Base-by-base conservation (phyloP, 139 green algal genomes). In the Trebouxia sp. region DNA sequence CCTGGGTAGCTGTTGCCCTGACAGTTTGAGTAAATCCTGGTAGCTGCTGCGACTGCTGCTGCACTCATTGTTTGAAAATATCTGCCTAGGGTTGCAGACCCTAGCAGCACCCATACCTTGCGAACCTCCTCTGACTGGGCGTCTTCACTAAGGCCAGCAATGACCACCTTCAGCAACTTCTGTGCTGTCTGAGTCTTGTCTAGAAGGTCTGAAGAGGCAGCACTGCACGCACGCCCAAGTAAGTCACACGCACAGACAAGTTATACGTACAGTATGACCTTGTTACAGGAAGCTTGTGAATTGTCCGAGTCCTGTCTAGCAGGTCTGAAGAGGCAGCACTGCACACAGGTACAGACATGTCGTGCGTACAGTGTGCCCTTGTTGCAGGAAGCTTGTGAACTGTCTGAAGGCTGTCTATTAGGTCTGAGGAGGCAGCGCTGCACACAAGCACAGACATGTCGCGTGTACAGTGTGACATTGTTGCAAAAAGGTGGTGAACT, bases 141-240 rank as follows among this genome's bases (percentile, higher is more conserved):
- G 32, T 72, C 62, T 32, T 72, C 62, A n/a, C n/a, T 42, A 3
- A 72, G 62, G 32, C 62, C 62, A 30, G 62, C 62, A 45, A 72
- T 72, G 62, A 72, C 62, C 35, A 72, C 62, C 62, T 72, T 72
- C 11, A 72, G 62, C 11, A 72, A 35, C 62, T 72, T 72, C 62
- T 72, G 62, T n/a, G 62, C 62, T 14, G 62, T 35, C 32, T 72
- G 62, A 72, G 62, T 45, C 62, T 72, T 72, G 32, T 72, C 62
- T 14, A 72, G 32, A 32, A 72, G 62, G 35, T 72, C 62, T 28
- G 35, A 22, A 28, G 62, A 72, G 14, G 62, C 62, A 72, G 62
- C 62, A 72, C 62, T 72, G 62, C 62, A 72, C n/a, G n/a, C n/a
- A n/a, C n/a, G n/a, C n/a, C n/a, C n/a, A n/a, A n/a, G n/a, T n/a